Evolutionary conservation across 257 asterid species (phyloP).

Genomic region (Solanum pinnatisectum): DNA sequence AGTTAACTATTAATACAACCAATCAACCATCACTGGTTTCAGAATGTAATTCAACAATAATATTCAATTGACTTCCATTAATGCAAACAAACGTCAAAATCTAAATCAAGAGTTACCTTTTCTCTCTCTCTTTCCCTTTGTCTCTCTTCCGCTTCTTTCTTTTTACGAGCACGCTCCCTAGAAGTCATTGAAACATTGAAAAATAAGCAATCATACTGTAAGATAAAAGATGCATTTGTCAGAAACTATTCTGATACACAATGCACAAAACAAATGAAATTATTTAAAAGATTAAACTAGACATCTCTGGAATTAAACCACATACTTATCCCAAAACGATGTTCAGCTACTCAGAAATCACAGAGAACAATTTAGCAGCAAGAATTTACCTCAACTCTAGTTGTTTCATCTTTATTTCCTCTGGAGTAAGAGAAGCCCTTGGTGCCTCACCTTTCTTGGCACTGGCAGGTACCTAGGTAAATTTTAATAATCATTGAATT

Average conservation of each 20-base stretch:
- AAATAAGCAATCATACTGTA: neutral
- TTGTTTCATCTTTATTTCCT: conserved; percentile 58
- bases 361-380: neutral
- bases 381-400: conserved; percentile 61
- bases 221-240: neutral
- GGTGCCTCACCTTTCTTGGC: conserved; percentile 51
- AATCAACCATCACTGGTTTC: neutral
- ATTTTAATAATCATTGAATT: neutral
- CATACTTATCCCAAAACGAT: neutral
- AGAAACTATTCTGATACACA: neutral
- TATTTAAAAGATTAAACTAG: neutral
- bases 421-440: conserved; percentile 71
- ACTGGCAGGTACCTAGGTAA: conserved; percentile 53
- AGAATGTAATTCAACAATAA: neutral
- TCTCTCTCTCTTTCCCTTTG: conserved; percentile 80
- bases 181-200: neutral
- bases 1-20: neutral
- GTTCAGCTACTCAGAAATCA: neutral
- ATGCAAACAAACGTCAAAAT: neutral
- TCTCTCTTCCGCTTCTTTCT: conserved; percentile 96
- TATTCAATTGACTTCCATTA: neutral
- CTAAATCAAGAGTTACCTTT: conserved; percentile 37
- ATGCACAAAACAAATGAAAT: neutral
- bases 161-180: conserved; percentile 89
- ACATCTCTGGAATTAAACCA: neutral